A percentile compares a stretch with the other conserved stretches of the same genome.
Evolutionary conservation across 768 basidiomycete genomes (phyloP).

Genomic region (Pulveroboletus sp.): DNA sequence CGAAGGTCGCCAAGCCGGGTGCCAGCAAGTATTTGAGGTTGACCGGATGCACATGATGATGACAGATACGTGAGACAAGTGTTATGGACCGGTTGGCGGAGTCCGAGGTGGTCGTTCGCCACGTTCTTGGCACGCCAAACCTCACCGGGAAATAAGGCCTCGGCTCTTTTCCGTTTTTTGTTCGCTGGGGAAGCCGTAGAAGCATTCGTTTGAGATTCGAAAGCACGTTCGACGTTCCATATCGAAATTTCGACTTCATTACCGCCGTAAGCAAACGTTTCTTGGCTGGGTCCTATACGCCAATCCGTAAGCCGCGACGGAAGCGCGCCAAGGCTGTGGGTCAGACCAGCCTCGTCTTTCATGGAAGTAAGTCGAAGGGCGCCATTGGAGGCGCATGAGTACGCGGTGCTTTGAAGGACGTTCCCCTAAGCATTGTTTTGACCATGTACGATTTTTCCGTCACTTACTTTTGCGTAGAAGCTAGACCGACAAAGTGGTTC

Average conservation of each 20-base stretch:
- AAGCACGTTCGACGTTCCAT: slow-evolving; percentile 68
- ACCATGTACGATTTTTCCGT: neutral
- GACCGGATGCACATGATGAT: slow-evolving; percentile 30
- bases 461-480: slow-evolving; percentile 46
- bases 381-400: slow-evolving; percentile 75
- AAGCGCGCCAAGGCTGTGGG: slow-evolving; percentile 40
- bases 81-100: slow-evolving; percentile 77
- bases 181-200: slow-evolving; percentile 10
- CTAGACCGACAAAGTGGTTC: slow-evolving; percentile 61
- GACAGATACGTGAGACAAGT: slow-evolving; percentile 61
- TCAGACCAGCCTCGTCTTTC: slow-evolving; percentile 21
- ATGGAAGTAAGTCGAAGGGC: slow-evolving; percentile 52
- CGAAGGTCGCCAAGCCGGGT: slow-evolving; percentile 71
- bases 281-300: slow-evolving; percentile 49
- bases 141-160: slow-evolving; percentile 64
- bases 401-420: slow-evolving; percentile 35
- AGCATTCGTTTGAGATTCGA: slow-evolving; percentile 26
- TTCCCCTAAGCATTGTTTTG: slow-evolving; percentile 1
- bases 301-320: slow-evolving; percentile 70
- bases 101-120: slow-evolving; percentile 67
- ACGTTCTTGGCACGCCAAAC: slow-evolving; percentile 86
- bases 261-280: slow-evolving; percentile 75
- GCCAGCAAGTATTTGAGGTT: slow-evolving; percentile 61
- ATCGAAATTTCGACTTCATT: slow-evolving; percentile 82
- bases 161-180: slow-evolving; percentile 56